Conservation (phyloP, 768 basidiomycete species). For the Panus rudis region DNA sequence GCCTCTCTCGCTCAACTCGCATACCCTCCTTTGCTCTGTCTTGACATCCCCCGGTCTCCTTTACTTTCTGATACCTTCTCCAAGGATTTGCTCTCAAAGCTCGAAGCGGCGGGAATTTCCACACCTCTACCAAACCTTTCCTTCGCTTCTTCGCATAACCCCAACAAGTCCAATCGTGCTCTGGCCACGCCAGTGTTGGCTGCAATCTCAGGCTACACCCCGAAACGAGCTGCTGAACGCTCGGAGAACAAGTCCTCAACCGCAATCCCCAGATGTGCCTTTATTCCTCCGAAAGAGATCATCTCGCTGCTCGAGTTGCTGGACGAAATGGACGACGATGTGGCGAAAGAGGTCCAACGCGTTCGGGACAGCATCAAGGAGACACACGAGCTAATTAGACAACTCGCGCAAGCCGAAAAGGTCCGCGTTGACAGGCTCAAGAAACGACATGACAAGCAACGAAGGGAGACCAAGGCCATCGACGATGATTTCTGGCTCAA, state of each 20-base stretch:
- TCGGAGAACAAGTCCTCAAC: slow-evolving; percentile 9
- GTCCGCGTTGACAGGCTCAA: slow-evolving; percentile 3
- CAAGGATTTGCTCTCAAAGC: slow-evolving; percentile 13
- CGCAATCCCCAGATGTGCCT: slow-evolving; percentile 3
- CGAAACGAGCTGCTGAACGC: no score
- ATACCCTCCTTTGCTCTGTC: slow-evolving; percentile 17
- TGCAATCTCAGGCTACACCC: no score
- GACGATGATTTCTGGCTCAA: slow-evolving; percentile 23
- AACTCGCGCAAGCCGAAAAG: slow-evolving; percentile 12
- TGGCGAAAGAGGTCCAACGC: slow-evolving; percentile 22
- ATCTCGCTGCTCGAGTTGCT: slow-evolving; percentile 28
- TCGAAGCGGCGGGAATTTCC: slow-evolving; percentile 11
- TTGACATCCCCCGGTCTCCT: slow-evolving; percentile 25
- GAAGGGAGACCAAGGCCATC: slow-evolving; percentile 16
- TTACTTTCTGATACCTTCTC: slow-evolving; percentile 18
- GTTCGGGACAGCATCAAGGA: slow-evolving; percentile 21
- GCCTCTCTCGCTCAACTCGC: slow-evolving; percentile 7
- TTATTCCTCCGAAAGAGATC: slow-evolving; percentile 22
- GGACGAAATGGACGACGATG: slow-evolving; percentile 28
- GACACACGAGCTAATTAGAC: slow-evolving; percentile 13
- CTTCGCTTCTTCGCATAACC: slow-evolving; percentile 4
- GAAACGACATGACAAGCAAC: slow-evolving; percentile 12
- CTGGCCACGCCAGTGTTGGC: no score
- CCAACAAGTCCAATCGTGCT: not conserved
- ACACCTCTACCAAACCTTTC: slow-evolving; percentile 11